These are phyloP conservation scores for Fusarium chaquense DNA, from an alignment of 2,329 filamentous ascomycete species.

Conservation along the genomic window DNA sequence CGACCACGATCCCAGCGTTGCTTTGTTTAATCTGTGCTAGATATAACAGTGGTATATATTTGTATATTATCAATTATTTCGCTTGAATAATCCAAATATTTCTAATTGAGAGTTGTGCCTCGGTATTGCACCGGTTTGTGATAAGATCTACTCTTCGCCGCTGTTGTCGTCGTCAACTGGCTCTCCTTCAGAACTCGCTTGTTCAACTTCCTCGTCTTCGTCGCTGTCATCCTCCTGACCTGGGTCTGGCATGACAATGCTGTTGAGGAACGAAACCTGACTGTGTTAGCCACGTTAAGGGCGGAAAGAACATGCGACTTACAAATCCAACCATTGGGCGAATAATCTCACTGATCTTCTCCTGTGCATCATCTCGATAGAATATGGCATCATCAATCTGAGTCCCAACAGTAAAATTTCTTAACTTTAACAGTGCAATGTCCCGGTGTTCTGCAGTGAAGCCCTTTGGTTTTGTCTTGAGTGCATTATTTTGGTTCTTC, in stretches of 20 bases:
- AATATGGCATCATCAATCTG: constrained; percentile 76
- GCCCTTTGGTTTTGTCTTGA: constrained; percentile 90
- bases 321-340: constrained; percentile 82
- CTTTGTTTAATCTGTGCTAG: constrained; percentile 70
- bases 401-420: constrained; percentile 79
- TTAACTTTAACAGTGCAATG: constrained; percentile 82
- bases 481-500: constrained; percentile 77
- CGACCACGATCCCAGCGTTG: constrained; percentile 78
- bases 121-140: background rate
- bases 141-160: constrained; percentile 17
- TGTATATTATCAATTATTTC: constrained; percentile 17
- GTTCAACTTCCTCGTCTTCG: constrained; percentile 52
- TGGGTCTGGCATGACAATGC: constrained; percentile 78
- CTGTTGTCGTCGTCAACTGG: constrained; percentile 16
- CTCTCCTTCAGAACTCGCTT: constrained; percentile 26
- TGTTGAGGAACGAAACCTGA: constrained; percentile 79
- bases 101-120: background rate
- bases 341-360: constrained; percentile 73
- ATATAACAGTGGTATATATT: background rate
- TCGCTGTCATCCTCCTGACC: constrained; percentile 58
- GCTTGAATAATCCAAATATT: constrained; percentile 3
- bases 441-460: constrained; percentile 80
- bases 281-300: background rate
- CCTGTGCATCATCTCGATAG: constrained; percentile 70
- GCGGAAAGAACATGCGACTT: constrained; percentile 54